Conservation (phyloP, 768 basidiomycete genomes). For the Psilocybe cyanescens region DNA sequence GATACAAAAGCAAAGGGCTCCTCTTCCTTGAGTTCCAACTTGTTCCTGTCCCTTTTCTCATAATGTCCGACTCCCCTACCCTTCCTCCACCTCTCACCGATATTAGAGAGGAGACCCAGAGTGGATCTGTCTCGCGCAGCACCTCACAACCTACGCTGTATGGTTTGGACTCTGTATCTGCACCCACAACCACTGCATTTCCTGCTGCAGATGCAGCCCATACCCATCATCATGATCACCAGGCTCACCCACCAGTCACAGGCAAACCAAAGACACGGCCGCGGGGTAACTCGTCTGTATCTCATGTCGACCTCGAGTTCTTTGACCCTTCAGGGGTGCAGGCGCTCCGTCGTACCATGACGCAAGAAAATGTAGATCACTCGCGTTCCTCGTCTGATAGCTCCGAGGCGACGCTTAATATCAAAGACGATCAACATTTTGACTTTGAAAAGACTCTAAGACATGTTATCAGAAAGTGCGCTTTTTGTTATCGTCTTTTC, state of each 20-base stretch:
- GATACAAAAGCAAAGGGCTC: neutral
- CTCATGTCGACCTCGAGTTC: neutral
- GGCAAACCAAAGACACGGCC: neutral
- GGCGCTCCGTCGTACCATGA: neutral
- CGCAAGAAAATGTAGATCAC: neutral
- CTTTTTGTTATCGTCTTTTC: neutral
- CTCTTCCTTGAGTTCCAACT: neutral
- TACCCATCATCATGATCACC: neutral
- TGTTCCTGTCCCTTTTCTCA: neutral
- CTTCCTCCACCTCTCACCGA: neutral
- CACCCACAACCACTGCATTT: neutral
- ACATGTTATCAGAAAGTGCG: neutral
- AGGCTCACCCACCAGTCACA: neutral
- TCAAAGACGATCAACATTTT: neutral
- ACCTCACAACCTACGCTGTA: neutral
- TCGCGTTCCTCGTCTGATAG: neutral
- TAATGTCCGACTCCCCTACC: neutral
- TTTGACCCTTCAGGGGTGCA: neutral
- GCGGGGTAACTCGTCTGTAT: neutral
- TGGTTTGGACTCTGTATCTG: neutral
- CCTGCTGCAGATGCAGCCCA: neutral
- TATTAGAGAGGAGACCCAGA: neutral
- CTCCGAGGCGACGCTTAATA: neutral
- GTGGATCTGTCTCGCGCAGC: neutral
- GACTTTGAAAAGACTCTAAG: constrained; percentile 4